Base-by-base conservation (phyloP, 1,284 basidiomycete species). In the Stereum hirsutum region DNA sequence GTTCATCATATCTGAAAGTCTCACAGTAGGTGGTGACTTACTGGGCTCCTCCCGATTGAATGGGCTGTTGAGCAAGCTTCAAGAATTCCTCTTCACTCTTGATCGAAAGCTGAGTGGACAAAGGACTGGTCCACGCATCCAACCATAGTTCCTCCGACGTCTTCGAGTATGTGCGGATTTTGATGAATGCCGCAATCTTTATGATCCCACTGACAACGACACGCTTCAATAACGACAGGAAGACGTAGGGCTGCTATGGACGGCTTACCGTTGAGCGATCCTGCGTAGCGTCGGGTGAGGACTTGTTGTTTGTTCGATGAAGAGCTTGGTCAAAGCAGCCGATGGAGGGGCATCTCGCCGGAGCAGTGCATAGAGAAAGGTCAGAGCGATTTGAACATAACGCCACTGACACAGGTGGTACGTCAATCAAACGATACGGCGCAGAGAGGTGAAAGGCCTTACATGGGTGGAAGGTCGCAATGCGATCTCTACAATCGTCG, bases 201-300 rank as follows among this genome's bases (percentile, higher is more conserved):
- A 82, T 77, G 27, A 94, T 63, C 2, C 81, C 89, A 44, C 84
- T 90, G 39, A 2, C 46, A 1, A 44, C 37, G 21, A 10, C 33
- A 43, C 11, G 41, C 26, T 55, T 41, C 45, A 48, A 40, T 46
- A 52, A 44, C 39, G 41, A 31, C 46, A 43, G 17, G 20, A 45
- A 43, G 37, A 25, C 6, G 5, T 14, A 43, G 25, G 25, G 47
- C 26, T 43, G 19, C 27, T 14, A 40, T 41, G 21, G 31, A 45
- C 40, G 35, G 40, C 47, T 19, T 39, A 66, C 74, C 60, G 63
- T 49, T 90, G 81, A 11, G 83, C 83, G 49, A 76, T 75, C 43
- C 73, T 63, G 37, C 92, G 75, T 52, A 93, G 88, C 31, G 80
- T 76, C 0, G 89, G 81, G 49, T 96, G 89, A 37, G 90, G 84